Evolutionary conservation across 352 stramenopile species (phyloP).

Genomic region (Discostella stelligera): DNA sequence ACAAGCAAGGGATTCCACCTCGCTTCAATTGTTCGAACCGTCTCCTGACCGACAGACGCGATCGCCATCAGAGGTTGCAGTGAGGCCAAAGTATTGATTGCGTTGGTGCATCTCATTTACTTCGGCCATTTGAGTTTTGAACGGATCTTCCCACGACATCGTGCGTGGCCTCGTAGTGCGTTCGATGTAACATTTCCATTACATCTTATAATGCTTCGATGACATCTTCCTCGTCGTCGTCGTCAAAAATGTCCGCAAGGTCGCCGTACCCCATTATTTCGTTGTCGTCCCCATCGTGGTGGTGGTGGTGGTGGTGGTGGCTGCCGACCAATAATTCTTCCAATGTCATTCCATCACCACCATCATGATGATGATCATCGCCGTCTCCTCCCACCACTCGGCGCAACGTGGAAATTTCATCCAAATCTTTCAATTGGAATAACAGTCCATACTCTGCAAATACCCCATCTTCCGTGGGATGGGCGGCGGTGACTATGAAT

Average conservation of each 20-base stretch:
- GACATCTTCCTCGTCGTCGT: neutral
- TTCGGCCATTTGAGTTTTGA: no score
- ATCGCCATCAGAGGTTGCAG: conserved; percentile 4
- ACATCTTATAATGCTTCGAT: conserved; percentile 21
- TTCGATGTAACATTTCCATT: conserved; percentile 31
- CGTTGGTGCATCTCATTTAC: no score
- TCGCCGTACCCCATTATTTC: neutral
- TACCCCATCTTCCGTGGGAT: conserved; percentile 36
- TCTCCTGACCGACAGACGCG: conserved; percentile 13
- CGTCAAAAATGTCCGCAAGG: neutral
- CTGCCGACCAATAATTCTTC: conserved; percentile 34
- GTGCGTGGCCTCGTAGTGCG: conserved; percentile 48
- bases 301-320: no score
- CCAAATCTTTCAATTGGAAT: conserved; percentile 43
- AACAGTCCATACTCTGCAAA: conserved; percentile 42
- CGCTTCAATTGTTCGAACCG: conserved; percentile 22
- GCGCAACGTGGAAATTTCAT: conserved; percentile 30
- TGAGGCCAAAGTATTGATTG: conserved; percentile 23
- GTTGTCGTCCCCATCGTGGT: neutral
- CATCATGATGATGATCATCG: neutral
- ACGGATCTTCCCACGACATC: conserved; percentile 37
- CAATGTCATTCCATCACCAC: neutral
- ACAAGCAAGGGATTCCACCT: conserved; percentile 13
- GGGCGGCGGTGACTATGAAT: conserved; percentile 36
- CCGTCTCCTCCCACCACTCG: neutral